phyloP scores from a whole-genome alignment of 176 grass and related monocot genomes.

The Elymus sibiricus region DNA sequence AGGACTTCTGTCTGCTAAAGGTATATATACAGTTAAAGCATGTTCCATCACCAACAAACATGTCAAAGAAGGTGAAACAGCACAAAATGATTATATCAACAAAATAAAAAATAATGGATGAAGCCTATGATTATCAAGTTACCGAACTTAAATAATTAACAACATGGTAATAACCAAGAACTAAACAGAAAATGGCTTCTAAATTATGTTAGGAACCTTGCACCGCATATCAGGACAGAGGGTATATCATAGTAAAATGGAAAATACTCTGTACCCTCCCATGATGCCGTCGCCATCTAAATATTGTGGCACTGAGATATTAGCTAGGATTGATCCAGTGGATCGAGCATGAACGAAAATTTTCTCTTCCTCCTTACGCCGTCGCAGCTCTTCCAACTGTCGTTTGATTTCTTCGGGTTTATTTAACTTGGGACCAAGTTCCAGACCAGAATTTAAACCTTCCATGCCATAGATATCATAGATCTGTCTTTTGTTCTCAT shows the following conservation, averaged over 20 bases:
- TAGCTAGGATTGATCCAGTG: constrained; percentile 53
- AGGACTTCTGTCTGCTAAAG: background rate
- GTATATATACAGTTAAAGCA: constrained; percentile 6
- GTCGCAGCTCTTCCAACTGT: constrained; percentile 72
- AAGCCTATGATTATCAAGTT: background rate
- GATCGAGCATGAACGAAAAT: constrained; percentile 50
- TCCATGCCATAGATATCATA: constrained; percentile 99
- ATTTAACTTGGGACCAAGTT: constrained; percentile 86
- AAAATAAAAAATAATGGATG: background rate
- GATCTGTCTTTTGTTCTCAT: constrained; percentile 92
- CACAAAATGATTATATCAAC: background rate
- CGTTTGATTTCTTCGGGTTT: constrained; percentile 93
- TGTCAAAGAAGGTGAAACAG: constrained; percentile 19
- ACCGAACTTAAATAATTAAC: background rate
- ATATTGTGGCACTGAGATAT: constrained; percentile 77
- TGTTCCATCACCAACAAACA: constrained; percentile 5
- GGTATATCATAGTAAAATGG: constrained; percentile 9
- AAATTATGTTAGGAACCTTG: constrained; percentile 19
- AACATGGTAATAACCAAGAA: background rate
- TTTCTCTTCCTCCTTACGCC: constrained; percentile 80
- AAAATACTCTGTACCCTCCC: constrained; percentile 60
- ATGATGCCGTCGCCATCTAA: constrained; percentile 69
- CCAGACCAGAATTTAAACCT: constrained; percentile 84
- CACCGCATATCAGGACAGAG: background rate
- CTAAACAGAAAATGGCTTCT: constrained; percentile 1